phyloP scores from a whole-genome alignment of 306 rosid species.

The Fagus sylvatica region DNA sequence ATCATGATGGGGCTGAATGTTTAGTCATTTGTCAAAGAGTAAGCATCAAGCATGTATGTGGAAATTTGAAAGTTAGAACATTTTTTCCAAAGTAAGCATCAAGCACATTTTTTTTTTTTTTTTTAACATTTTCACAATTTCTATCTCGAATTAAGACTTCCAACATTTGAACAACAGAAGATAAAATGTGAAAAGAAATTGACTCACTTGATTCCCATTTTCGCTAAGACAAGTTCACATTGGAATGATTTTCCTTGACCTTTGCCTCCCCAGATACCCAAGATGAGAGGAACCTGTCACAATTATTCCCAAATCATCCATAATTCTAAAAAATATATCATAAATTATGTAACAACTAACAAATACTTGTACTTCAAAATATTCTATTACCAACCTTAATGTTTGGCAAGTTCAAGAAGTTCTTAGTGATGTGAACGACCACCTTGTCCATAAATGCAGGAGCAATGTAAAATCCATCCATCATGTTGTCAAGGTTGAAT shows the following conservation, averaged over 20 bases:
- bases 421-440: conserved; percentile 80
- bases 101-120: too few relatives aligned
- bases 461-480: conserved; percentile 82
- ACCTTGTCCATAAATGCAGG: conserved; percentile 89
- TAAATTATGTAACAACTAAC: neutral
- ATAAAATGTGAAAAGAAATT: neutral
- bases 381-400: conserved; percentile 43
- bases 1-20: conserved; percentile 73
- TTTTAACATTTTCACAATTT: neutral
- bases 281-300: conserved; percentile 75
- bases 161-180: neutral
- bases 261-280: conserved; percentile 97
- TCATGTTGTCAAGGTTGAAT: conserved; percentile 54
- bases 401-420: conserved; percentile 70
- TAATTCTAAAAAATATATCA: neutral
- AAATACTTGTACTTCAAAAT: neutral
- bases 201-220: conserved; percentile 92
- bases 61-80: too few relatives aligned
- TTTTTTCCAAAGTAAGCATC: too few relatives aligned
- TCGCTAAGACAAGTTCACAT: conserved; percentile 90
- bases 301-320: neutral
- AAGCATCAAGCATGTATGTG: neutral
- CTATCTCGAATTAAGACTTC: neutral
- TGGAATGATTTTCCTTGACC: conserved; percentile 94
- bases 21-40: too few relatives aligned